Evolutionary conservation across 345 rosid genomes (phyloP), one percentile per base, ranked within the genome.

Genomic region (Lenwebbia sp.): DNA sequence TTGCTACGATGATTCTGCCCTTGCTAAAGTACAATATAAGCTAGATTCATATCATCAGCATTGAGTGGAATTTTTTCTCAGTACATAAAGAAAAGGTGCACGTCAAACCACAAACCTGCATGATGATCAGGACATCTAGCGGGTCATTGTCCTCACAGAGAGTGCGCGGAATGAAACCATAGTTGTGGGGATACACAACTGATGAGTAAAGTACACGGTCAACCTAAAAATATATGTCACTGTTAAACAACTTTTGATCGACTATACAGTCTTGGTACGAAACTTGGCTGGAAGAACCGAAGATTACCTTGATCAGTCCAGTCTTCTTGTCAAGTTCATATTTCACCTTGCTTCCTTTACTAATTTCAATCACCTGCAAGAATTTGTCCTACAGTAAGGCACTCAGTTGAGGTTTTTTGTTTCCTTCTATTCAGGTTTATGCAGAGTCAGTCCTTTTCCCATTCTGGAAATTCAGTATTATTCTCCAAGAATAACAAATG

Each of bases 251-350:
- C 78, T 57, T 78, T 54, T 57, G 54, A 86, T 70, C 78, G 37
- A 70, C 78, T 70, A 19, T 70, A 40, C 26, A 10, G 47, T 19
- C 47, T 33, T 4, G 78, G 40, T 33, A 33, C 10, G 78, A 70
- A 70, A 14, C 78, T 70, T 70, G 78, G 78, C 78, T 70, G 47
- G 78, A 82, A 83, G 23, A 28, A 57, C 78, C 56, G 47, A 75
- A 44, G 57, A 55, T 82, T 85, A 97, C 99, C 99, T 94, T 97
- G 84, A 96, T 97, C 84, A 97, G 91, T 89, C 99, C 99, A 12
- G 99, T 95, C 84, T 92, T 94, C 92, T 97, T 97, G 94, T 97
- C 99, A 50, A 97, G 95, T 89, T 97, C 99, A 88, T 97, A 97
- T 88, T 97, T 97, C 91, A 97, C 99, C 93, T 97, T 97, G 90